Conservation (phyloP, 768 basidiomycete genomes). For the Boletales sp. region DNA sequence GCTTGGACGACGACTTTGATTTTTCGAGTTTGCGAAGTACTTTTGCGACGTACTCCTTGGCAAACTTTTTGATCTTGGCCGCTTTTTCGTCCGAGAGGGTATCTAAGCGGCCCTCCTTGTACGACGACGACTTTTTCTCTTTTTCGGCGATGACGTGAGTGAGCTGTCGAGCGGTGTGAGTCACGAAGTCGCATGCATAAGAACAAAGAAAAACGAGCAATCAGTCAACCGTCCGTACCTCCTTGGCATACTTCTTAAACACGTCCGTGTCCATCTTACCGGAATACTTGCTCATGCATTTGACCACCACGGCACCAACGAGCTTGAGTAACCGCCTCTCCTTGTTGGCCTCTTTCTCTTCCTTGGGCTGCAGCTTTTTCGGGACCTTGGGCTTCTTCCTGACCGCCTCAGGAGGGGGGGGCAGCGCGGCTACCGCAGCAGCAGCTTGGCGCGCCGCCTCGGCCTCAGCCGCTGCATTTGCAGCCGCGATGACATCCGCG, state of each 20-base stretch:
- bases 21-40: conserved; percentile 65
- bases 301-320: conserved; percentile 87
- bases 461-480: conserved; percentile 32
- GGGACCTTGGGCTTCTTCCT: conserved; percentile 27
- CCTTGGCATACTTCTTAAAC: conserved; percentile 95
- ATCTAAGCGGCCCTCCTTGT: conserved; percentile 70
- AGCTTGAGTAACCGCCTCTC: conserved; percentile 83
- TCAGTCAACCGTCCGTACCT: conserved; percentile 48
- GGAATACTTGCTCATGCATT: conserved; percentile 87
- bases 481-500: conserved; percentile 41
- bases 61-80: conserved; percentile 86
- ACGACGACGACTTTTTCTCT: conserved; percentile 88
- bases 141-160: conserved; percentile 87
- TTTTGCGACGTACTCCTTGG: conserved; percentile 88
- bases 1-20: conserved; percentile 23
- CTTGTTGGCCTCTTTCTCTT: conserved; percentile 64
- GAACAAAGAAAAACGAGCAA: conserved; percentile 3
- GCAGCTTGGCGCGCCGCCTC: conserved; percentile 31
- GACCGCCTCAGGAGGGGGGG: conserved; percentile 11
- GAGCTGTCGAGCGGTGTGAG: conserved; percentile 45
- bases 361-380: conserved; percentile 44
- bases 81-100: conserved; percentile 82
- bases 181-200: conserved; percentile 1
- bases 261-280: conserved; percentile 68
- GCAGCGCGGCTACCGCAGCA: conserved; percentile 16